Evolutionary conservation across 2,329 filamentous ascomycete species (phyloP), one percentile per base, ranked within the genome.

Genomic region (Parastagonospora avenae): DNA sequence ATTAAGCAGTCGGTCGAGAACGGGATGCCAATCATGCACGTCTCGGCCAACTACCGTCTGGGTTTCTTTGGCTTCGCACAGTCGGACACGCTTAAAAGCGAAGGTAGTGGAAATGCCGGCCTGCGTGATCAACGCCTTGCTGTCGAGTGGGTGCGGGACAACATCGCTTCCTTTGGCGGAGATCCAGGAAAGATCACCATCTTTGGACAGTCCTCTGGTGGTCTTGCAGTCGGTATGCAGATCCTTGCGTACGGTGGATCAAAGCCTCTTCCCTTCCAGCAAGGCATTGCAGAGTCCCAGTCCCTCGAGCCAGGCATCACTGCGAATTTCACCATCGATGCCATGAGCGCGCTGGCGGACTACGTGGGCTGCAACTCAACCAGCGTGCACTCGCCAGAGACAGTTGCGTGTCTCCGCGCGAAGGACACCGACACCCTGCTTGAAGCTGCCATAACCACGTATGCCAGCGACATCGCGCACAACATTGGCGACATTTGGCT

Each of bases 401-500:
- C 77, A 0, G 63, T 84, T n/a, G 50, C 63, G 0, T 84, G 81
- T 49, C 71, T 84, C 8, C 76, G 80, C 3, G 42, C 53, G 8
- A 65, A 80, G 30, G 73, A 77, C 46, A 79, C 71, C 47, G 61
- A 74, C 2, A 71, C 71, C 0, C 66, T 84, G 4, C 67, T 81
- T 12, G 69, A 77, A 36, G 74, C 78, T 0, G 76, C 79, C 1
- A 57, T 78, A n/a, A 60, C 68, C 0, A 80, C 78, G 1, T 77
- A 80, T 46, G 37, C 53, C 8, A 61, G 55, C 4, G 77, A 76
- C 42, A 70, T 74, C 12, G 53, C 45, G 2, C 62, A 68, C 33
- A 75, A 74, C 36, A 60, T 72, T 43, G 80, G 81, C 10, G 80
- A 83, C 47, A 75, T 80, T 42, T 83, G 79, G 76, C 33, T 82